Percentiles rank a stretch among this genome's conserved stretches.
These are phyloP conservation scores for Mariannaea elegans DNA, from an alignment of 2,329 filamentous ascomycete genomes.

Conservation along the genomic window DNA sequence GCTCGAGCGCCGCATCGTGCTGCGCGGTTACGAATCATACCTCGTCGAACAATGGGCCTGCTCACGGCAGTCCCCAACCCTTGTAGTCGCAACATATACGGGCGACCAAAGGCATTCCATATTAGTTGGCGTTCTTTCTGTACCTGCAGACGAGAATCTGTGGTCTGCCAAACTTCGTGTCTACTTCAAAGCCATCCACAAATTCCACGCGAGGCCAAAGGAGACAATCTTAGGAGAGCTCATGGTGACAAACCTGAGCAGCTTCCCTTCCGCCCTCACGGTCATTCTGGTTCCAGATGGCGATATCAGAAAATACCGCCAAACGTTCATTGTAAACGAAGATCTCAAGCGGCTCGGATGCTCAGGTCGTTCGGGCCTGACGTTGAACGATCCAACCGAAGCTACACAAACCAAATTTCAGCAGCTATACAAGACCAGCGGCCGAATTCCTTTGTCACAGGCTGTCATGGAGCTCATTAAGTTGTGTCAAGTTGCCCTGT, in stretches of 20 bases:
- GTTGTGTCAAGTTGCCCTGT: slow-evolving; percentile 87
- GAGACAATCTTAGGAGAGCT: slow-evolving; percentile 84
- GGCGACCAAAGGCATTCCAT: slow-evolving; percentile 83
- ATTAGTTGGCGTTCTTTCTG: slow-evolving; percentile 80
- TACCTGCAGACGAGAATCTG: slow-evolving; percentile 79
- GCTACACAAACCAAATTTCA: slow-evolving; percentile 92
- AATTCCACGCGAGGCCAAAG: slow-evolving; percentile 85
- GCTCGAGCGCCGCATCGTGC: slow-evolving; percentile 73
- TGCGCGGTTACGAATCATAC: slow-evolving; percentile 91
- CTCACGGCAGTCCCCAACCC: slow-evolving; percentile 87
- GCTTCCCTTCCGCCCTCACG: slow-evolving; percentile 89
- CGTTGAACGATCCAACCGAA: slow-evolving; percentile 77
- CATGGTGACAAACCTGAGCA: slow-evolving; percentile 93
- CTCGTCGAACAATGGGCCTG: slow-evolving; percentile 98
- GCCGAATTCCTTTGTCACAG: slow-evolving; percentile 79
- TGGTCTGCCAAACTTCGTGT: slow-evolving; percentile 84
- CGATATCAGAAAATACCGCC: slow-evolving; percentile 80
- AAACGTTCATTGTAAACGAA: slow-evolving; percentile 92
- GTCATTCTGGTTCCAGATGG: slow-evolving; percentile 92
- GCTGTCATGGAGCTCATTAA: slow-evolving; percentile 90
- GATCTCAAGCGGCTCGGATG: slow-evolving; percentile 92
- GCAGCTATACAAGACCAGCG: slow-evolving; percentile 87
- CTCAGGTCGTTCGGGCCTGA: slow-evolving; percentile 87
- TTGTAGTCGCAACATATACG: slow-evolving; percentile 92
- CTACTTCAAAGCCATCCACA: slow-evolving; percentile 86